A percentile compares a stretch with the other conserved stretches of the same genome.
Conservation (phyloP, 2,329 filamentous ascomycete species). For the Cadophora luteo-olivacea region DNA sequence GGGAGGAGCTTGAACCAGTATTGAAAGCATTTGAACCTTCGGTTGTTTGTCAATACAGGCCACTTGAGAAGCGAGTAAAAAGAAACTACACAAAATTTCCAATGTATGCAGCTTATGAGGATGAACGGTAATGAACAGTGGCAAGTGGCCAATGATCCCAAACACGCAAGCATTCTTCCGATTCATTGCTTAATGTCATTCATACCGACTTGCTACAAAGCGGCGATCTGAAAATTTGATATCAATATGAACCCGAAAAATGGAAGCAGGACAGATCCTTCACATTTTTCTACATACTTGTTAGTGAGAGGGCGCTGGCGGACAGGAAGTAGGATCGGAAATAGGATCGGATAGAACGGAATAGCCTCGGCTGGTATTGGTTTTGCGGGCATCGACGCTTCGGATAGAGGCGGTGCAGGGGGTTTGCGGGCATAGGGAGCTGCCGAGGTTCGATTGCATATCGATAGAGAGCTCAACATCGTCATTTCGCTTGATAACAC, state of each 20-base stretch:
- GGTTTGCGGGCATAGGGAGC: constrained; percentile 17
- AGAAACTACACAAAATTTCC: not conserved
- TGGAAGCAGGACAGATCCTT: not conserved
- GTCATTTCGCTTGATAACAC: constrained; percentile 23
- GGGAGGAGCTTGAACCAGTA: not conserved
- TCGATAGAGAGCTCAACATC: constrained; percentile 11
- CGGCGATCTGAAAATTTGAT: not conserved
- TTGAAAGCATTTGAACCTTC: not conserved
- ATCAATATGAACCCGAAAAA: not conserved
- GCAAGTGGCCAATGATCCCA: not conserved
- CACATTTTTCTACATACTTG: not conserved
- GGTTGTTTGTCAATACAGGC: too few relatives aligned
- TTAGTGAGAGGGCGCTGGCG: not conserved
- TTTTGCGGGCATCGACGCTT: not conserved
- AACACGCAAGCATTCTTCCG: not conserved
- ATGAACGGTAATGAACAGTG: not conserved
- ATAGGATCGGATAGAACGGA: constrained; percentile 17
- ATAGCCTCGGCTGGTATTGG: not conserved
- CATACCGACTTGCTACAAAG: not conserved
- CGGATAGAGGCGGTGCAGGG: not conserved
- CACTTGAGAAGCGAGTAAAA: not conserved
- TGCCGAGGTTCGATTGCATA: constrained; percentile 16
- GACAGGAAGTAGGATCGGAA: constrained; percentile 12
- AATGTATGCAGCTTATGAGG: not conserved
- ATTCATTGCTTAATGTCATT: not conserved